phyloP scores from a whole-genome alignment of 176 grass and related monocot genomes.

The Luzula sylvatica region DNA sequence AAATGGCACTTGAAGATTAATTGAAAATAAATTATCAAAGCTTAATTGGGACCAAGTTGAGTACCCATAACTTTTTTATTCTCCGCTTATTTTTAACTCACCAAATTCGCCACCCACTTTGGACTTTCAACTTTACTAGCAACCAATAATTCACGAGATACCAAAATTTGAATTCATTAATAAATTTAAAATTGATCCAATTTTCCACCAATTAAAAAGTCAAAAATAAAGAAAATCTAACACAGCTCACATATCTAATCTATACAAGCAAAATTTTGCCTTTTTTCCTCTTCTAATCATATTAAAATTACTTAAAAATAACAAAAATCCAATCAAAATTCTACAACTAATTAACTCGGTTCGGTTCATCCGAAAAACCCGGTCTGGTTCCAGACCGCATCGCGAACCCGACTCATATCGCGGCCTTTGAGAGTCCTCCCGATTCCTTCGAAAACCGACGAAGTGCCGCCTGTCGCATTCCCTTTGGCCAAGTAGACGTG shows the following conservation, averaged over 20 bases:
- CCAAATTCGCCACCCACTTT: constrained; percentile 11
- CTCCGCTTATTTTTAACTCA: background rate
- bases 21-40: too few species aligned
- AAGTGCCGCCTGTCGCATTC: constrained; percentile 30
- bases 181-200: constrained; percentile 8
- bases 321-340: background rate
- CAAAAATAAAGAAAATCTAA: background rate
- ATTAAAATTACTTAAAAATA: background rate
- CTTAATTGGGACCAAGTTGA: background rate
- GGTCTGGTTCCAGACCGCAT: constrained; percentile 88
- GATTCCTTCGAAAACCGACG: constrained; percentile 73
- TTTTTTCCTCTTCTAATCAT: constrained; percentile 11
- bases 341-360: background rate
- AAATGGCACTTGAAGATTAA: too few species aligned
- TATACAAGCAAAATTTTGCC: constrained; percentile 17
- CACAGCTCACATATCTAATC: constrained; percentile 1
- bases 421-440: constrained; percentile 88
- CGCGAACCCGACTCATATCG: constrained; percentile 76
- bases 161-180: constrained; percentile 5
- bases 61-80: constrained; percentile 9
- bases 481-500: constrained; percentile 60
- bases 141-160: constrained; percentile 10
- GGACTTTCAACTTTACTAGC: constrained; percentile 14
- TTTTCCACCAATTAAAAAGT: constrained; percentile 15
- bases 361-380: constrained; percentile 59